Conservation (phyloP, 768 basidiomycete genomes). For the Sutorius australiensis region DNA sequence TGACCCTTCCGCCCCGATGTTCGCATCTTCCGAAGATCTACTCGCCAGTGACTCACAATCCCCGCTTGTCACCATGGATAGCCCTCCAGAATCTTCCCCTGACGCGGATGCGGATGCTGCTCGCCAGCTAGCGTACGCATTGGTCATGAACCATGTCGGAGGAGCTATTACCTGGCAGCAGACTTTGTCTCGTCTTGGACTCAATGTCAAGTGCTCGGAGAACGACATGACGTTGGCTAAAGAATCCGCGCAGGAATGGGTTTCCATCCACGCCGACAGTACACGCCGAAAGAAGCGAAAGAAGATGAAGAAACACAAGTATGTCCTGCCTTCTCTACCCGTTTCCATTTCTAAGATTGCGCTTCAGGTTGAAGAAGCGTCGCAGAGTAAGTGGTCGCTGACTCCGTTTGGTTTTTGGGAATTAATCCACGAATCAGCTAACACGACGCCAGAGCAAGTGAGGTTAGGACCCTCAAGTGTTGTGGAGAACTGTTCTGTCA, state of each 20-base stretch:
- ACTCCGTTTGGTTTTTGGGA: neutral
- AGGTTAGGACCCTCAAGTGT: slow-evolving; percentile 2
- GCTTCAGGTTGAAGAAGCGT: slow-evolving; percentile 77
- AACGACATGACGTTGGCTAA: slow-evolving; percentile 49
- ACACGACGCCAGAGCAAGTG: slow-evolving; percentile 41
- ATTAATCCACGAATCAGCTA: slow-evolving; percentile 35
- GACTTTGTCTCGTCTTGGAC: slow-evolving; percentile 59
- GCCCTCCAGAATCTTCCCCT: slow-evolving; percentile 46
- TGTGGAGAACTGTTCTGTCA: neutral
- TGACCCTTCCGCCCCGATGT: slow-evolving; percentile 17
- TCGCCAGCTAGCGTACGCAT: slow-evolving; percentile 69
- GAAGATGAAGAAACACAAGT: slow-evolving; percentile 99
- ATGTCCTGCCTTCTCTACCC: slow-evolving; percentile 31
- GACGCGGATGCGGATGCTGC: slow-evolving; percentile 81
- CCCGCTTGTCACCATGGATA: slow-evolving; percentile 33
- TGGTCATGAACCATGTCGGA: slow-evolving; percentile 65
- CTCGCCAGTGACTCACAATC: slow-evolving; percentile 28
- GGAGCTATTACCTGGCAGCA: slow-evolving; percentile 65
- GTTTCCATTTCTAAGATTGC: slow-evolving; percentile 8
- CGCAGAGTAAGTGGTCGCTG: slow-evolving; percentile 61
- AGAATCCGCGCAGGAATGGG: slow-evolving; percentile 56
- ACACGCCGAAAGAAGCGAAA: slow-evolving; percentile 79
- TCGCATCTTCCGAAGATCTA: slow-evolving; percentile 16
- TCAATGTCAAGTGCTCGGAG: slow-evolving; percentile 49
- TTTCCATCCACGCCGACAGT: slow-evolving; percentile 71